A percentile compares a stretch with the other conserved stretches of the same genome.
Evolutionary conservation across 1,284 basidiomycete species (phyloP).

Genomic region (Wolfiporia cocos): DNA sequence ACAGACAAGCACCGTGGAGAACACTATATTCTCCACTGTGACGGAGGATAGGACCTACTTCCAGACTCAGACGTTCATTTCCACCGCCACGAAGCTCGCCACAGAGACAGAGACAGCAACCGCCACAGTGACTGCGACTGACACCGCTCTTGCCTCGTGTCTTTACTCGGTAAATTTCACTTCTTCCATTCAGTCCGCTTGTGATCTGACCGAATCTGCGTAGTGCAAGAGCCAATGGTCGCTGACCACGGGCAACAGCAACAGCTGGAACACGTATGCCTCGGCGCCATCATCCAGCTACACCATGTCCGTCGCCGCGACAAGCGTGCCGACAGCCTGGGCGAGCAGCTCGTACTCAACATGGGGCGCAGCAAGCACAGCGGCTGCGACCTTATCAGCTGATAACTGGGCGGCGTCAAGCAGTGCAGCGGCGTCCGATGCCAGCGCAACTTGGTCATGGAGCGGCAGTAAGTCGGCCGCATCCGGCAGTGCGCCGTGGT

Average conservation of each 20-base stretch:
- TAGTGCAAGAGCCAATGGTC: conserved; percentile 56
- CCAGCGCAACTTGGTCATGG: neutral
- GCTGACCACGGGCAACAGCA: conserved; percentile 45
- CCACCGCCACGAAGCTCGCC: conserved; percentile 26
- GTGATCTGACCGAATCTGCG: conserved; percentile 1
- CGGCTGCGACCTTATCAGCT: neutral
- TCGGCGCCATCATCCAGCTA: conserved; percentile 11
- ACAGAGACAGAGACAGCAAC: conserved; percentile 29
- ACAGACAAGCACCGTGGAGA: conserved; percentile 45
- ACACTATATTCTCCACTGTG: conserved; percentile 29
- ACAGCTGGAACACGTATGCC: conserved; percentile 47
- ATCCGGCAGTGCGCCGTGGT: neutral
- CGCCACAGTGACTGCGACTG: conserved; percentile 20
- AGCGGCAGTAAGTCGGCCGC: neutral
- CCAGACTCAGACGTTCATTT: conserved; percentile 32
- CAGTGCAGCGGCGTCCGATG: neutral
- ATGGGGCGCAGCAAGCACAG: too few relatives aligned
- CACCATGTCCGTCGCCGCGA: conserved; percentile 1
- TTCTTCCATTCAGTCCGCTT: neutral
- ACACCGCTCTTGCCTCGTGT: conserved; percentile 9
- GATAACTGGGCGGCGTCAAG: neutral
- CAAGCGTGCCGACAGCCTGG: neutral
- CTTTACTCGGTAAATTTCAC: conserved; percentile 3
- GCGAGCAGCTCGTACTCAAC: neutral
- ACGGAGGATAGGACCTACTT: conserved; percentile 36